phyloP scores from a whole-genome alignment of 345 rosid genomes.

The Eutrema japonicum region DNA sequence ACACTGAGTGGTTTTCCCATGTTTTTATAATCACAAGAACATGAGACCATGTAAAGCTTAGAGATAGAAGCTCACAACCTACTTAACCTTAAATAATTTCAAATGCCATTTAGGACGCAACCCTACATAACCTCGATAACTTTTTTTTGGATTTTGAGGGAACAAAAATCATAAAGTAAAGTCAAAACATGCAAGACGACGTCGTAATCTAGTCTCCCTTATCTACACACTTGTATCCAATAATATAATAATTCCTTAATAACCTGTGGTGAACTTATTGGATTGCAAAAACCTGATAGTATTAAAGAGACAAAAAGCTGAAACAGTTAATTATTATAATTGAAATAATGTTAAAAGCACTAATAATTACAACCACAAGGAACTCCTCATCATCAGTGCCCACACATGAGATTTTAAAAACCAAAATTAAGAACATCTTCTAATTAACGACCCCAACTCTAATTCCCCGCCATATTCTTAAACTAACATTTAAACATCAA shows the following conservation, averaged over 20 bases:
- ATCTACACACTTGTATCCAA: too few relatives aligned
- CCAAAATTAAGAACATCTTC: conserved; percentile 29
- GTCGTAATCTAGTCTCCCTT: background rate
- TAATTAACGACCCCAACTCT: conserved; percentile 39
- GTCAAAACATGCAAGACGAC: too few relatives aligned
- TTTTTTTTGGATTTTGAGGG: background rate
- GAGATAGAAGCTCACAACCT: too few relatives aligned
- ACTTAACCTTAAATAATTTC: too few relatives aligned
- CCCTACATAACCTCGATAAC: background rate
- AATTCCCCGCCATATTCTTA: conserved; percentile 44
- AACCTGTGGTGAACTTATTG: background rate
- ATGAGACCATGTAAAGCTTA: too few relatives aligned
- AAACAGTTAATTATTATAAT: background rate
- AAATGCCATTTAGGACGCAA: background rate
- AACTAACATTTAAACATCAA: conserved; percentile 29
- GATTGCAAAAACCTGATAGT: too few relatives aligned
- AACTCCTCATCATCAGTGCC: conserved; percentile 39
- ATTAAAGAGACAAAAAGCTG: conserved; percentile 30
- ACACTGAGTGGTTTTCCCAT: too few relatives aligned
- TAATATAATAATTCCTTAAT: background rate
- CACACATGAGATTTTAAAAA: conserved; percentile 17
- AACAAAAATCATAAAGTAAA: too few relatives aligned
- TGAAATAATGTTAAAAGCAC: conserved; percentile 39
- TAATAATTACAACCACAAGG: conserved; percentile 43
- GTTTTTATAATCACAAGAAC: too few relatives aligned